These are phyloP conservation scores for Globisporangium camurandrum DNA, from an alignment of 352 stramenopile genomes.

Conservation along the genomic window DNA sequence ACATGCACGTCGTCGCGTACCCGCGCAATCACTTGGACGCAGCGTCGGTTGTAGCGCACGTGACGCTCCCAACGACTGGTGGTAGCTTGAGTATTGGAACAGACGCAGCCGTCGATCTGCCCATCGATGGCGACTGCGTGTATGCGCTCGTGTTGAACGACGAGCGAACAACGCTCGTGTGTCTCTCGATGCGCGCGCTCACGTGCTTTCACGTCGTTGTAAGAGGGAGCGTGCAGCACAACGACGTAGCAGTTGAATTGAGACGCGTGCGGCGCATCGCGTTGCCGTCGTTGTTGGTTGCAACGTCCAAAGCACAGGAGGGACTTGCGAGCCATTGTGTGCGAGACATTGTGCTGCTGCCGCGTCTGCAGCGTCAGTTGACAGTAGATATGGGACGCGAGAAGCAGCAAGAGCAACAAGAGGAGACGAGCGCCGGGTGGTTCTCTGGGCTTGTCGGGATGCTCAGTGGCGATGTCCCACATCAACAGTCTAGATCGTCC, in stretches of 20 bases:
- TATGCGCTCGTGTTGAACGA: slow-evolving; percentile 52
- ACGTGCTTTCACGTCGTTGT: slow-evolving; percentile 43
- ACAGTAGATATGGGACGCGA: no score
- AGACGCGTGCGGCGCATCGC: slow-evolving; percentile 37
- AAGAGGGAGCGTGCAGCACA: slow-evolving; percentile 32
- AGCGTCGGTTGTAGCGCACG: slow-evolving; percentile 32
- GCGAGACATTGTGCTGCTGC: slow-evolving; percentile 43
- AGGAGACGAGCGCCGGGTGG: no score
- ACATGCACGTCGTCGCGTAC: slow-evolving; percentile 58
- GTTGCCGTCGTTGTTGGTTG: slow-evolving; percentile 30
- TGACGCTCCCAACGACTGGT: neutral
- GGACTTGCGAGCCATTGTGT: slow-evolving; percentile 9
- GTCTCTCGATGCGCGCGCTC: slow-evolving; percentile 44
- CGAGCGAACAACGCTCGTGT: slow-evolving; percentile 39
- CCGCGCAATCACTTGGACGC: slow-evolving; percentile 72
- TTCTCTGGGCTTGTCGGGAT: slow-evolving; percentile 50
- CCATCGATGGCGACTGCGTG: slow-evolving; percentile 26
- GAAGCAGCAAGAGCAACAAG: slow-evolving; percentile 11
- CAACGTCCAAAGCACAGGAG: slow-evolving; percentile 1
- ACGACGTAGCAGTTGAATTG: slow-evolving; percentile 30
- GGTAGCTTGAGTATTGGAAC: no score
- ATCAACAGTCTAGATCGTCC: slow-evolving; percentile 60
- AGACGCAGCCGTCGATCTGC: no score
- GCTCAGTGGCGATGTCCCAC: slow-evolving; percentile 54
- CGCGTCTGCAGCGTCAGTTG: slow-evolving; percentile 54